phyloP scores from a whole-genome alignment of 108 stramenopile genomes.

The Bacterosira constricta region DNA sequence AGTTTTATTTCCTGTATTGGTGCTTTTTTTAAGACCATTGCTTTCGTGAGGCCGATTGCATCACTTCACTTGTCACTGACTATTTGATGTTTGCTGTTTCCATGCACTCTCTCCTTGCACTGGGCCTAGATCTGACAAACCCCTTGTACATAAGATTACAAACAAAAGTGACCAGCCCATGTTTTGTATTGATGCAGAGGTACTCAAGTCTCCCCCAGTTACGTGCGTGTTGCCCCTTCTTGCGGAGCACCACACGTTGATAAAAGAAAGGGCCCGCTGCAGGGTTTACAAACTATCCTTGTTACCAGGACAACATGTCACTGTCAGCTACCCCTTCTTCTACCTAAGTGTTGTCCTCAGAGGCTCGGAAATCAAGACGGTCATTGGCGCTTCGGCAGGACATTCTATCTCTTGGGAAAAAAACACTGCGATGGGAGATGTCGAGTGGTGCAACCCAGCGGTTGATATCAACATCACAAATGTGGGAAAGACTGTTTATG shows the following conservation, averaged over 20 bases:
- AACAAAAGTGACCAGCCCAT: slow-evolving; percentile 45
- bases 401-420: slow-evolving; percentile 36
- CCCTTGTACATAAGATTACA: slow-evolving; percentile 72
- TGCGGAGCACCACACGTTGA: slow-evolving; percentile 56
- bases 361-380: slow-evolving; percentile 38
- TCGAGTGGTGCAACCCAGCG: slow-evolving; percentile 56
- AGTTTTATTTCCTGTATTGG: too few relatives aligned
- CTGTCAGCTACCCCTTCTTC: slow-evolving; percentile 74
- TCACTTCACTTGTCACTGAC: too few relatives aligned
- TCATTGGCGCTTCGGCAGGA: slow-evolving; percentile 17
- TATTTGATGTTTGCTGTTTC: too few relatives aligned
- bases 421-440: slow-evolving; percentile 36
- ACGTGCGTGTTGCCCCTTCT: slow-evolving; percentile 42
- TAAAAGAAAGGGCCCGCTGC: slow-evolving; percentile 58
- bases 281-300: slow-evolving; percentile 66
- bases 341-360: slow-evolving; percentile 52
- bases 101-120: too few relatives aligned
- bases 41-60: too few relatives aligned
- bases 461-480: slow-evolving; percentile 47
- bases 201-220: slow-evolving; percentile 64
- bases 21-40: too few relatives aligned
- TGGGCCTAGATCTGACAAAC: slow-evolving; percentile 48
- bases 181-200: slow-evolving; percentile 76
- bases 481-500: slow-evolving; percentile 42
- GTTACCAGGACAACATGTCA: slow-evolving; percentile 54